Evolutionary conservation across 2,329 filamentous ascomycete species (phyloP).

Genomic region (Metarhizium album): DNA sequence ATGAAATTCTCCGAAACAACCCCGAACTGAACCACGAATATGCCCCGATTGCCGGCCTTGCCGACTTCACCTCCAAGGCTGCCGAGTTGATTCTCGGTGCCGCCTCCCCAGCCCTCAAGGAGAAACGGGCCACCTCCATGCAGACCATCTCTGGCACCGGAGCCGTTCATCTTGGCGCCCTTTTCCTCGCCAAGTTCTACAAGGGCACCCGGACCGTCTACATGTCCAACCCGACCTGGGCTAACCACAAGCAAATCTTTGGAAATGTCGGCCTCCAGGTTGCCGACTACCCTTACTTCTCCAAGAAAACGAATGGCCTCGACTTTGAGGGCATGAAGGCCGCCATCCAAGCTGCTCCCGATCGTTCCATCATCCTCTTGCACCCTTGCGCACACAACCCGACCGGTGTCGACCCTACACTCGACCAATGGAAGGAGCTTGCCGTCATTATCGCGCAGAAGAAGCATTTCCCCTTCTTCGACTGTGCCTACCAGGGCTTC

Average conservation of each 20-base stretch:
- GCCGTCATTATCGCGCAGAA: constrained; percentile 65
- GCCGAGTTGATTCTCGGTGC: constrained; percentile 79
- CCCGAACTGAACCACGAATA: constrained; percentile 96
- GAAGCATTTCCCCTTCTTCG: constrained; percentile 95
- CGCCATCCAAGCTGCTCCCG: constrained; percentile 58
- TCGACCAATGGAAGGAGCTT: constrained; percentile 89
- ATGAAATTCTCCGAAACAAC: constrained; percentile 79
- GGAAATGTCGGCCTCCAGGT: constrained; percentile 72
- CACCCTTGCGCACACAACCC: constrained; percentile 98
- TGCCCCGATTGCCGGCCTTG: constrained; percentile 84
- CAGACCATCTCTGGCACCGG: constrained; percentile 98
- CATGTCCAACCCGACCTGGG: constrained; percentile 93
- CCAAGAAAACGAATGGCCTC: constrained; percentile 75
- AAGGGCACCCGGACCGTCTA: constrained; percentile 65
- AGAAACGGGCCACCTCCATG: constrained; percentile 70
- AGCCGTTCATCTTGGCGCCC: constrained; percentile 82
- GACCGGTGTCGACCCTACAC: constrained; percentile 88
- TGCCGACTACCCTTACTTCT: constrained; percentile 89
- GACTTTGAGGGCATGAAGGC: constrained; percentile 84
- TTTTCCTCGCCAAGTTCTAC: constrained; percentile 93
- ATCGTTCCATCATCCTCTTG: constrained; percentile 76
- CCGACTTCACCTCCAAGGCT: constrained; percentile 77
- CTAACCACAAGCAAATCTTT: constrained; percentile 98
- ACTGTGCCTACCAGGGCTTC: constrained; percentile 96
- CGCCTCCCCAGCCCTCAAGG: constrained; percentile 69